These are phyloP conservation scores for Thinopyrum obtusiflorum DNA, from an alignment of 202 grass and related monocot genomes.

Conservation along the genomic window DNA sequence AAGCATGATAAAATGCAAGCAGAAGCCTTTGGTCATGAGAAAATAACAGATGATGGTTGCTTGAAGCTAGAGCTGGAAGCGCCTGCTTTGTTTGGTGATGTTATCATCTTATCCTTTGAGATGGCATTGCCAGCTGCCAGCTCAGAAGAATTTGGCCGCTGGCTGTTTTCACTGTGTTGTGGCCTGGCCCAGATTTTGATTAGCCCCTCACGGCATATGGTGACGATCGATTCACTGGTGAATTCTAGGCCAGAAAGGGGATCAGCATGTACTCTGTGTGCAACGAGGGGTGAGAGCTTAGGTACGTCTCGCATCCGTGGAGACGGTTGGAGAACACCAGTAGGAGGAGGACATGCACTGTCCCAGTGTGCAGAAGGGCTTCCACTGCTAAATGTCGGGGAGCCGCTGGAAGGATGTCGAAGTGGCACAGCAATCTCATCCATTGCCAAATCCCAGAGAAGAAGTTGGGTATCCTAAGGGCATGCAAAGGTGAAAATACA, in stretches of 20 bases:
- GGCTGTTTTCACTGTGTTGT: slow-evolving; percentile 47
- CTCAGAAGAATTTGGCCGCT: slow-evolving; percentile 54
- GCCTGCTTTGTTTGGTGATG: slow-evolving; percentile 46
- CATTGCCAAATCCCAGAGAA: slow-evolving; percentile 87
- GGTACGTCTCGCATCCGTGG: slow-evolving; percentile 86
- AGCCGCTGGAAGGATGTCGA: slow-evolving; percentile 59
- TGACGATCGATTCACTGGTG: slow-evolving; percentile 74
- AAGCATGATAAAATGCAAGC: slow-evolving; percentile 50
- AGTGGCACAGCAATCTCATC: slow-evolving; percentile 82
- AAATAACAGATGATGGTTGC: slow-evolving; percentile 65
- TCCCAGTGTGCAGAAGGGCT: slow-evolving; percentile 84
- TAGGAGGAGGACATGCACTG: slow-evolving; percentile 54
- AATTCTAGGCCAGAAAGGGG: slow-evolving; percentile 78
- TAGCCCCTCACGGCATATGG: slow-evolving; percentile 75
- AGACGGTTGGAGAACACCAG: slow-evolving; percentile 74
- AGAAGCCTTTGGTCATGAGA: slow-evolving; percentile 52
- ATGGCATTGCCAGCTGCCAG: slow-evolving; percentile 26
- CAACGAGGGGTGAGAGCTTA: slow-evolving; percentile 81
- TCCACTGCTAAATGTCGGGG: slow-evolving; percentile 76
- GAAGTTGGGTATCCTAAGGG: slow-evolving; percentile 74
- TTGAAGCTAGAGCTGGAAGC: slow-evolving; percentile 64
- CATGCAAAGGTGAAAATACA: slow-evolving; percentile 14
- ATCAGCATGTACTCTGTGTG: slow-evolving; percentile 65
- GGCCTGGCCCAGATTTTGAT: slow-evolving; percentile 81
- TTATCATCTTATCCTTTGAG: slow-evolving; percentile 55